These are phyloP conservation scores for Schoenoplectus triqueter DNA, from an alignment of 202 grass and related monocot genomes.

Conservation along the genomic window DNA sequence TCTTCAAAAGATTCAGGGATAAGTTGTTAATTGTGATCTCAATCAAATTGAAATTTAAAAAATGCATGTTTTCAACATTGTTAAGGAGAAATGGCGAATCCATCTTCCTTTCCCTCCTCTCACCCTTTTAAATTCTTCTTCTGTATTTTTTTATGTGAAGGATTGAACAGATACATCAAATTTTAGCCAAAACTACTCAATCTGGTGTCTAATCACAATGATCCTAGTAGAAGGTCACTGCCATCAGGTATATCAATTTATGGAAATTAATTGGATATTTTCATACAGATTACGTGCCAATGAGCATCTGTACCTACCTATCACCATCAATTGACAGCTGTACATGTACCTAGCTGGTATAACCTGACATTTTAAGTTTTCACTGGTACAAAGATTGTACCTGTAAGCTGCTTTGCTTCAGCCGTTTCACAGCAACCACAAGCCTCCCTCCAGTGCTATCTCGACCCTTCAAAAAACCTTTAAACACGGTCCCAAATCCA, in stretches of 20 bases:
- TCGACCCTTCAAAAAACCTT: slow-evolving; percentile 65
- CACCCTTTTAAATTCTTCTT: neutral
- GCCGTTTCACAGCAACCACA: slow-evolving; percentile 83
- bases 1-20: neutral
- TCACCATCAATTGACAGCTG: neutral
- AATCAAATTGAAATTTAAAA: neutral
- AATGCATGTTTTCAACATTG: neutral
- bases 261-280: too few species aligned
- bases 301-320: neutral
- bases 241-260: neutral
- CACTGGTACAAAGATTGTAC: slow-evolving; percentile 34
- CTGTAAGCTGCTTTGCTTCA: slow-evolving; percentile 79
- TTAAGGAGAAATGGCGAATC: neutral
- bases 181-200: neutral
- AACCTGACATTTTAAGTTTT: neutral
- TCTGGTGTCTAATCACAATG: neutral
- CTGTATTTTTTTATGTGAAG: neutral
- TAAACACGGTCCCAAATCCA: slow-evolving; percentile 87
- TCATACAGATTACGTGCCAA: too few species aligned
- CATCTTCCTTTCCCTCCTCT: neutral
- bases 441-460: slow-evolving; percentile 42
- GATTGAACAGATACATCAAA: neutral
- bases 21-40: neutral
- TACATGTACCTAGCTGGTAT: neutral
- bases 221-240: neutral